Base-by-base conservation (phyloP, 345 rosid species). In the Kandelia obovata region DNA sequence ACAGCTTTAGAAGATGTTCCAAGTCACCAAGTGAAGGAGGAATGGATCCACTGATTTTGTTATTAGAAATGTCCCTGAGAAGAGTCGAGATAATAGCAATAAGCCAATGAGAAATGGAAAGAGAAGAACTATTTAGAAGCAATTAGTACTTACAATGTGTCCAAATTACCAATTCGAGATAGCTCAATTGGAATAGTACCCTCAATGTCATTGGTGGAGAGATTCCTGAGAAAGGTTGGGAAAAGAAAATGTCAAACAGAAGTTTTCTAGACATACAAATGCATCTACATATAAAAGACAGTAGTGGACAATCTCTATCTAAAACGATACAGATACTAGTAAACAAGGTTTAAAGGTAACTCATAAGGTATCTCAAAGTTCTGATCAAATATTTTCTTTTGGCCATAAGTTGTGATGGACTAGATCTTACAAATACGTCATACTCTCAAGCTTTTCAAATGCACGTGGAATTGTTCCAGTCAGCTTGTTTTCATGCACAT, bases 1-100 rank as follows among this genome's bases (percentile, higher is more conserved):
- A 95, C 99, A 95, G 79, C 87, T 90, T 92, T 32, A 90, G 83
- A 70, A 95, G 93, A 79, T 95, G 99, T 77, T 95, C 99, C 79
- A 95, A 81, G 80, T 92, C 98, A 69, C 99, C 98, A 21, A 95
- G 85, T 34, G 99, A 82, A 75, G 96, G 79, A 72, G 99, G 99
- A 64, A 95, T 90, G 39, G 73, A 79, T 55, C 98, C 99, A 74
- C 66, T 82, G 61, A 95, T 89, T 73, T 86, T 84, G 86, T 95
- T 92, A 66, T 82, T 72, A 35, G 98, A 95, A 64, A 95, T 80
- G 77, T 95, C 99, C 85, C 99, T 95, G 74, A 30, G 62, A 56
- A 73, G 60, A 61, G 65, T 6, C 7, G 11, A 13, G 3, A 20
- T 51, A 23, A 21, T 21, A 30, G 11, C 37, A 28, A 55, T 39